Evolutionary conservation across 148 eudicot genomes (phyloP).

Genomic region (Fagopyrum tataricum): DNA sequence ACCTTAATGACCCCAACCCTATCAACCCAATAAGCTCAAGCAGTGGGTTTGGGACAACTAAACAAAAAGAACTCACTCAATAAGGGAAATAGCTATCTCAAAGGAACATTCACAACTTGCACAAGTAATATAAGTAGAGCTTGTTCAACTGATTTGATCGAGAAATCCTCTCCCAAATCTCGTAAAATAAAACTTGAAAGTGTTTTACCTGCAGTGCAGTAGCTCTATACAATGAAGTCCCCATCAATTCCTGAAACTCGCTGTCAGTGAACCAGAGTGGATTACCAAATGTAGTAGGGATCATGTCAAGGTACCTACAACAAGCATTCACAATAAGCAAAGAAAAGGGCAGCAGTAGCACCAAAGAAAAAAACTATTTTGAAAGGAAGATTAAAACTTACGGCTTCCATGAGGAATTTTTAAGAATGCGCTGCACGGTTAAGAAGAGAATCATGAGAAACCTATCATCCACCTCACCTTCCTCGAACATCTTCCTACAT

Average conservation of each 20-base stretch:
- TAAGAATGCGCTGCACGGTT: slow-evolving; percentile 66
- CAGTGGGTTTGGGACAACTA: background rate
- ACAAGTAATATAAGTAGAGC: background rate
- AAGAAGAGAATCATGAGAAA: slow-evolving; percentile 71
- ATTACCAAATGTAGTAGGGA: slow-evolving; percentile 68
- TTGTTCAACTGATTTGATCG: background rate
- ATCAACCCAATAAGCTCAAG: background rate
- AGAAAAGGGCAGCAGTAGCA: slow-evolving; percentile 6
- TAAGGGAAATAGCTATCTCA: background rate
- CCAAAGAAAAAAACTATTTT: background rate
- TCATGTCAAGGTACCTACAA: slow-evolving; percentile 76
- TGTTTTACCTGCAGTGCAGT: slow-evolving; percentile 59
- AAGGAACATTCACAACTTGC: background rate
- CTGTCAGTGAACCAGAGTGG: slow-evolving; percentile 89
- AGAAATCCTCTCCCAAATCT: background rate
- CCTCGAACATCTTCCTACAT: slow-evolving; percentile 74
- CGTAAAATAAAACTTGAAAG: background rate
- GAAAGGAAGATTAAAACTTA: slow-evolving; percentile 30
- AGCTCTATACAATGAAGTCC: slow-evolving; percentile 70
- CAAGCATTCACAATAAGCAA: slow-evolving; percentile 9
- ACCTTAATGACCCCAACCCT: background rate
- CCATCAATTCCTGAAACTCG: slow-evolving; percentile 75
- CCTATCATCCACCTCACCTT: slow-evolving; percentile 90
- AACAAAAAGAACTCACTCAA: background rate
- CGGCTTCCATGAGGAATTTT: slow-evolving; percentile 94